Conservation (phyloP, 164 flowering plant species). For the Tinospora cordifolia region DNA sequence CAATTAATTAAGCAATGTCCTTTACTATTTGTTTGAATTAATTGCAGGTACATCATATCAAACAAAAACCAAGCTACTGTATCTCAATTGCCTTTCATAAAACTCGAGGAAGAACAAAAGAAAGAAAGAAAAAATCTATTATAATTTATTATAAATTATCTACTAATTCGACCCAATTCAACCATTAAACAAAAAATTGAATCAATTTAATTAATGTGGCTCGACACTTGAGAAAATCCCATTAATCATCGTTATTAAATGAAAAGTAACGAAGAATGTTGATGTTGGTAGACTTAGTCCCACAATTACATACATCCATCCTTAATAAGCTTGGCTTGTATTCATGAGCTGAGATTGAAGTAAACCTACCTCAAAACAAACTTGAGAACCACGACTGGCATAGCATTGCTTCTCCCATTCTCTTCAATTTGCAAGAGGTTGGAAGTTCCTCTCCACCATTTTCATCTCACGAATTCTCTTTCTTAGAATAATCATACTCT, state of each 20-base stretch:
- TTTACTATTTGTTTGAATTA: no score
- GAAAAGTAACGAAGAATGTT: constrained; percentile 12
- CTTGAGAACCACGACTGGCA: constrained; percentile 24
- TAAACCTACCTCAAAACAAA: constrained; percentile 34
- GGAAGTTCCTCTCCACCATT: constrained; percentile 35
- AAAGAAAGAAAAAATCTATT: not conserved
- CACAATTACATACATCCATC: constrained; percentile 20
- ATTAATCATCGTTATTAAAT: constrained; percentile 18
- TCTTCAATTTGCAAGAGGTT: constrained; percentile 48
- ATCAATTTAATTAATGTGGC: not conserved
- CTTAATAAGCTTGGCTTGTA: constrained; percentile 49
- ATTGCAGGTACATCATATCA: no score
- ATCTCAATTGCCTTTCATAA: no score
- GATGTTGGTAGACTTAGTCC: constrained; percentile 34
- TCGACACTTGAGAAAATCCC: constrained; percentile 5
- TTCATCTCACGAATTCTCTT: constrained; percentile 48
- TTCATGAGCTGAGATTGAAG: constrained; percentile 49
- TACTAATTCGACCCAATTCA: not conserved
- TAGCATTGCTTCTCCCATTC: constrained; percentile 52
- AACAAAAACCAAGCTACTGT: no score
- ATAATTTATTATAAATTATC: not conserved
- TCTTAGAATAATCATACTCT: constrained; percentile 24
- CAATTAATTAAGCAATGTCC: no score
- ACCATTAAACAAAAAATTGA: not conserved
- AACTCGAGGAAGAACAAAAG: no score